Percentiles rank a stretch among this genome's conserved stretches.
These are phyloP conservation scores for Geotrichum candidum DNA, from an alignment of 1,139 yeast species.

Conservation along the genomic window DNA sequence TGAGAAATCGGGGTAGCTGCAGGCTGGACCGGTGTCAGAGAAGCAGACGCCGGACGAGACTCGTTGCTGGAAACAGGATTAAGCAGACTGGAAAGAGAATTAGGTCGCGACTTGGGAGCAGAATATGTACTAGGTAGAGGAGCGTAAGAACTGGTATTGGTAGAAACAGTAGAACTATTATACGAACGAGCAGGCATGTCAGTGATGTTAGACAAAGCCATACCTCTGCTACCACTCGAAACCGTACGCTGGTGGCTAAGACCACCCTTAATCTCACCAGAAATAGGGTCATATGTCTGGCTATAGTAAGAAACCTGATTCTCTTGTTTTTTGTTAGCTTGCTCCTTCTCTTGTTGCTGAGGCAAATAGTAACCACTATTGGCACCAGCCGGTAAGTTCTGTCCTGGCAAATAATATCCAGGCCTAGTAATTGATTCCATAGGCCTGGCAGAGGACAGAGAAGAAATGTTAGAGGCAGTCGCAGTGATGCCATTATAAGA, in stretches of 20 bases:
- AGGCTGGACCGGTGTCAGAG: slow-evolving; percentile 1
- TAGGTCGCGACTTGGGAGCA: not conserved
- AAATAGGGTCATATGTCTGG: not conserved
- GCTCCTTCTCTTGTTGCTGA: slow-evolving; percentile 2
- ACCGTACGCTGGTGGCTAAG: not conserved
- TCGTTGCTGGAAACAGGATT: slow-evolving; percentile 7
- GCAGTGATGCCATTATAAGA: not conserved
- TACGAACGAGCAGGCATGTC: slow-evolving; percentile 6
- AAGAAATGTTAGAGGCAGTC: not conserved
- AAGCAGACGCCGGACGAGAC: not conserved
- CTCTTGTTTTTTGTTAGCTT: not conserved
- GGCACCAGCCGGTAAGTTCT: slow-evolving; percentile 7
- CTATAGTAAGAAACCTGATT: not conserved
- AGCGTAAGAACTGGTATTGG: not conserved
- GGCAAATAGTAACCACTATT: not conserved
- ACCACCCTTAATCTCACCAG: slow-evolving; percentile 1
- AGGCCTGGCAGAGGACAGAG: slow-evolving; percentile 4
- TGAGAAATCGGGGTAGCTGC: not conserved
- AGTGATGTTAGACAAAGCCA: slow-evolving; percentile 9
- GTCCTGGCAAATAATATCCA: slow-evolving; percentile 14
- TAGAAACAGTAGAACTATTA: not conserved
- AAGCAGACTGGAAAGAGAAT: slow-evolving; percentile 13
- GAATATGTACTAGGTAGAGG: not conserved
- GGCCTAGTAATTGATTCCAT: slow-evolving; percentile 1
- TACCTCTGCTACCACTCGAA: not conserved